phyloP scores from a whole-genome alignment of 805 yeast genomes.

The Alloascoidea africana region DNA sequence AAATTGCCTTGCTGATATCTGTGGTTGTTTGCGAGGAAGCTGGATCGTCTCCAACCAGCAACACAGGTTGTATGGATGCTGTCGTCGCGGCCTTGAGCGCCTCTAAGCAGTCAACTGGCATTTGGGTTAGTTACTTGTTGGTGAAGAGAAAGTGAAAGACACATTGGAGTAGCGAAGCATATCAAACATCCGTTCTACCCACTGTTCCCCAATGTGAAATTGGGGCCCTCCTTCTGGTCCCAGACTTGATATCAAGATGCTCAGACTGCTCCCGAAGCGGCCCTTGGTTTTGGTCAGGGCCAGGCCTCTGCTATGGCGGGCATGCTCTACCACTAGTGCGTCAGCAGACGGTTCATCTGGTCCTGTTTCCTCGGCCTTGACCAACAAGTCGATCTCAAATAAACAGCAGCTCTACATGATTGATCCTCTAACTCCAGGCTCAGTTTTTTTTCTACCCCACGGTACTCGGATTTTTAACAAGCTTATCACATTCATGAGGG shows the following conservation, averaged over 20 bases:
- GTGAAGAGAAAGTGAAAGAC: not conserved
- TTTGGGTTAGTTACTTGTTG: constrained; percentile 1
- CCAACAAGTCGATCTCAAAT: constrained; percentile 28
- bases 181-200: too few species aligned
- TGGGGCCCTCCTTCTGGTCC: too few species aligned
- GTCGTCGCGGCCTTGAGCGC: constrained; percentile 17
- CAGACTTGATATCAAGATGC: too few species aligned
- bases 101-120: constrained; percentile 14
- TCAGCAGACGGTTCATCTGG: too few species aligned
- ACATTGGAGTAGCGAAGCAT: too few species aligned
- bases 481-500: constrained; percentile 67
- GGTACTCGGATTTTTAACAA: constrained; percentile 81
- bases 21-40: constrained; percentile 15
- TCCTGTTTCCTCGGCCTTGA: constrained; percentile 3
- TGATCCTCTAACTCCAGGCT: constrained; percentile 79
- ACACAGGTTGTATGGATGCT: constrained; percentile 10
- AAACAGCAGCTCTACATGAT: constrained; percentile 67
- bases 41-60: constrained; percentile 11
- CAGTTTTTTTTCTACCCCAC: constrained; percentile 82
- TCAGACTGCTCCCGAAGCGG: too few species aligned
- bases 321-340: too few species aligned
- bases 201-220: too few species aligned
- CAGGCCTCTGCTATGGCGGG: too few species aligned
- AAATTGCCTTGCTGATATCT: constrained; percentile 22
- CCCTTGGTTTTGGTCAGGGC: too few species aligned